Evolutionary conservation across 306 rosid species (phyloP), one percentile per base, ranked within the genome.

Genomic region (Sicyos baderoa): DNA sequence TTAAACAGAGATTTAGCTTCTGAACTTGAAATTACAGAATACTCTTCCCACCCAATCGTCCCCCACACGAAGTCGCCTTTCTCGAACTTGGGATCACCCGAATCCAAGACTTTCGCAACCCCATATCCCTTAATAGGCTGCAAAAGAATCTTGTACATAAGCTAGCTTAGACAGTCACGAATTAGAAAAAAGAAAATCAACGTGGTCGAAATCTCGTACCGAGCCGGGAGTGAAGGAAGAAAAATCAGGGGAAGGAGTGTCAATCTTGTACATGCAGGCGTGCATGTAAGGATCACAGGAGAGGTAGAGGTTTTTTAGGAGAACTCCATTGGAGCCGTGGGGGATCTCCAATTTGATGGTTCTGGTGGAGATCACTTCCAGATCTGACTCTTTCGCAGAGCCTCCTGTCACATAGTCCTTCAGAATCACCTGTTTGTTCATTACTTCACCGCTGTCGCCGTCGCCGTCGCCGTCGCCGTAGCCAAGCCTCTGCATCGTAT

Each of bases 211-310:
- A 1, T 15, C 21, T 9, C 84, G 37, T 71, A 84, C 88, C 72
- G 75, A 76, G 65, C 79, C 75, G 54, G 88, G 84, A 21, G 68
- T 22, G 22, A 75, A 83, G 68, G 85, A 78, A 25, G 11, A 37
- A 48, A 56, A 37, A 52, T 73, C 25, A 1, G 1, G 4, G 5
- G 4, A 6, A n/a, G 57, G 21, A 17, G 25, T 44, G 4, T 74
- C 74, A 15, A 68, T 23, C 54, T 61, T 72, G 6, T 1, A 10
- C 85, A 81, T 82, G 66, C 45, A 23, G 18, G 57, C 12, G 40
- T 82, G 78, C 88, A 83, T 76, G 81, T 68, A 80, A 17, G 96
- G 96, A 72, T 89, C 96, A 48, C 91, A 84, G n/a, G 91, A 85
- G 23, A 89, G 72, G 82, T 79, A 80, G 3, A 89, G 81, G 23